Evolutionary conservation across 2,329 filamentous ascomycete species (phyloP), one percentile per base, ranked within the genome.

Genomic region (Paraphoma sp.): DNA sequence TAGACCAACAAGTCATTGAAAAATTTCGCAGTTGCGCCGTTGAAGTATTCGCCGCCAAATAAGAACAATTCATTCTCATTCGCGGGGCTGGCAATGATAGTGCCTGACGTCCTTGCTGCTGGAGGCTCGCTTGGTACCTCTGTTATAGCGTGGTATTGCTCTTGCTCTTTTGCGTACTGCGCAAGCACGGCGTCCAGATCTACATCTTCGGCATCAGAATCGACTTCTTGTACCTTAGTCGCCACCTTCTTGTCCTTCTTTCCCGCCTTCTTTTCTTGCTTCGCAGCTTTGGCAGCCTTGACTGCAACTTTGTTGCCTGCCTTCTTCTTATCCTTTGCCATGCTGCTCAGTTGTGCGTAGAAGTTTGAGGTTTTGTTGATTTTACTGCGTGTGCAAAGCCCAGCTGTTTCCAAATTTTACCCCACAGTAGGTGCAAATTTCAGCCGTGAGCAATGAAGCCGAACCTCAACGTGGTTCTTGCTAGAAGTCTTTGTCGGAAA

Each of bases 21-120:
- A 76, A 90, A 90, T 1, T 81, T 81, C 1, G 94, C 95, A 53
- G 95, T 81, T 2, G 91, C 90, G 4, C 95, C 95, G 78, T 98
- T 96, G 80, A 92, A 98, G 73, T 93, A 96, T 81, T 99, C 95
- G 63, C 95, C 95, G 14, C 94, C 95, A 76, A 96, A 99, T 5
- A 98, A 80, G 64, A 98, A 88, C 54, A 99, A 80, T 74, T 96
- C 93, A 77, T 95, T 96, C 68, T 85, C 86, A 78, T 96, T 94
- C 31, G 89, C 86, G 1, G 95, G 95, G 40, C 90, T 94, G 17
- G 92, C 92, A 64, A 97, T 84, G 56, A 99, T 80, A 0, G 91
- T 92, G 7, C 92, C 86, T 6, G 93, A 94, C 18, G 90, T 87
- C 50, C 95, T 87, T 18, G 93, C 86, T 51, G 87, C 86, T 1